phyloP scores from a whole-genome alignment of 768 basidiomycete genomes.

The Suillus brevipes region DNA sequence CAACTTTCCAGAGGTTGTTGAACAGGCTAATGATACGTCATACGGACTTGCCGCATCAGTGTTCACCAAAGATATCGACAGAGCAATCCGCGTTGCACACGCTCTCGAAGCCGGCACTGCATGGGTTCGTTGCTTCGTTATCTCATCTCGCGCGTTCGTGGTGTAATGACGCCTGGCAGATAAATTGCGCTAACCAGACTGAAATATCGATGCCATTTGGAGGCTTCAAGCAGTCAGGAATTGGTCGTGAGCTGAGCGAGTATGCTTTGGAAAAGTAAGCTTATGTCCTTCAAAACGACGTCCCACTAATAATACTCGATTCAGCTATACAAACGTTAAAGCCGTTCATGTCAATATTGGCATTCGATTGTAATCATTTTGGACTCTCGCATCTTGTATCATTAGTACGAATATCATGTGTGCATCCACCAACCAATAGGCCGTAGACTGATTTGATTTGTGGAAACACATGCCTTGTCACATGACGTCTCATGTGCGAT shows the following conservation, averaged over 20 bases:
- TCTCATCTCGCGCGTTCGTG: neutral
- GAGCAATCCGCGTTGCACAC: slow-evolving; percentile 42
- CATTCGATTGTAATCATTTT: slow-evolving; percentile 2
- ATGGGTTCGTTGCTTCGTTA: slow-evolving; percentile 43
- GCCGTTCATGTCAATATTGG: slow-evolving; percentile 58
- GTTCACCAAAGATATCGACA: slow-evolving; percentile 44
- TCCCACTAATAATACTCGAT: neutral
- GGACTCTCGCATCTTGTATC: neutral
- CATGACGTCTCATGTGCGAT: neutral
- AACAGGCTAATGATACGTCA: slow-evolving; percentile 43
- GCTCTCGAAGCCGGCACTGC: slow-evolving; percentile 52
- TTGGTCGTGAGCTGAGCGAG: slow-evolving; percentile 69
- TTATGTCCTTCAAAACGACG: neutral
- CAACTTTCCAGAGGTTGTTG: slow-evolving; percentile 21
- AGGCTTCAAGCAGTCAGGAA: slow-evolving; percentile 73
- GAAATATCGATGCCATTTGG: slow-evolving; percentile 62
- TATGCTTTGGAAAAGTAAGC: slow-evolving; percentile 54
- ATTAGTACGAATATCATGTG: neutral
- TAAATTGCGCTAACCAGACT: slow-evolving; percentile 45
- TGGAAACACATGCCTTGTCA: too few species aligned
- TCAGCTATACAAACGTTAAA: slow-evolving; percentile 59
- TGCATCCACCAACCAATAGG: too few species aligned
- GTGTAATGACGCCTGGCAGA: slow-evolving; percentile 21
- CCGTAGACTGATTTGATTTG: too few species aligned
- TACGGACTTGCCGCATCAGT: slow-evolving; percentile 54